Evolutionary conservation across 2,329 filamentous ascomycete species (phyloP).

Genomic region (Penicillium decumbens): DNA sequence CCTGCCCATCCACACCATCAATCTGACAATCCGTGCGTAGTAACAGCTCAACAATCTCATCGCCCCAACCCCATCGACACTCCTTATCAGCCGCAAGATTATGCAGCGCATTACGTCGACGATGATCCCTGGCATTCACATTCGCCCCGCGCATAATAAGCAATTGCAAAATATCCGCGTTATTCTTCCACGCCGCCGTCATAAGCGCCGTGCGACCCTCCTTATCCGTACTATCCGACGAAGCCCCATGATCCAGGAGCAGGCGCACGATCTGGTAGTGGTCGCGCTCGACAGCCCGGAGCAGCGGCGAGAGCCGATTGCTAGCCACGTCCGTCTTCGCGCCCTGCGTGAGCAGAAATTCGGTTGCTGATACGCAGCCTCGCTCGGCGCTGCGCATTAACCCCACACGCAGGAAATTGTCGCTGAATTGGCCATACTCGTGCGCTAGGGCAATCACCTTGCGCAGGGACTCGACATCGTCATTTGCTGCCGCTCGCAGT

Average conservation of each 20-base stretch:
- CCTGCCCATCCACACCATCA: slow-evolving; percentile 39
- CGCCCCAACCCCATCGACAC: slow-evolving; percentile 43
- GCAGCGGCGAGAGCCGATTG: slow-evolving; percentile 32
- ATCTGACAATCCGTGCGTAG: slow-evolving; percentile 39
- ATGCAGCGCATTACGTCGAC: slow-evolving; percentile 36
- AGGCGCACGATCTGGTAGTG: slow-evolving; percentile 44
- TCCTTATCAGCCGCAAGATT: slow-evolving; percentile 45
- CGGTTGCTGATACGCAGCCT: slow-evolving; percentile 29
- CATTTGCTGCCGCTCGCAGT: slow-evolving; percentile 38
- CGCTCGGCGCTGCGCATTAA: slow-evolving; percentile 41
- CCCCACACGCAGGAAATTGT: slow-evolving; percentile 39
- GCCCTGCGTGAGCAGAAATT: slow-evolving; percentile 36
- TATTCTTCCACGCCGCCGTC: slow-evolving; percentile 44
- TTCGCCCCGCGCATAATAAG: slow-evolving; percentile 36
- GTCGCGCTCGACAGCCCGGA: slow-evolving; percentile 38
- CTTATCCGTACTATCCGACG: slow-evolving; percentile 39
- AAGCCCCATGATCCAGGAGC: slow-evolving; percentile 37
- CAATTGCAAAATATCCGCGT: slow-evolving; percentile 37
- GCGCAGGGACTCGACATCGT: slow-evolving; percentile 33
- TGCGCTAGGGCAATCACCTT: slow-evolving; percentile 32
- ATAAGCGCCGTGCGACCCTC: slow-evolving; percentile 44
- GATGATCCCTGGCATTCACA: slow-evolving; percentile 32
- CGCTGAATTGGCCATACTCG: slow-evolving; percentile 34
- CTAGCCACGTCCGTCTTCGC: slow-evolving; percentile 35
- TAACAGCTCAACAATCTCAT: slow-evolving; percentile 43